Percentiles rank a stretch among this genome's conserved stretches.
Evolutionary conservation across 140 eudicot genomes (phyloP).

Genomic region (Senecio squalidus): DNA sequence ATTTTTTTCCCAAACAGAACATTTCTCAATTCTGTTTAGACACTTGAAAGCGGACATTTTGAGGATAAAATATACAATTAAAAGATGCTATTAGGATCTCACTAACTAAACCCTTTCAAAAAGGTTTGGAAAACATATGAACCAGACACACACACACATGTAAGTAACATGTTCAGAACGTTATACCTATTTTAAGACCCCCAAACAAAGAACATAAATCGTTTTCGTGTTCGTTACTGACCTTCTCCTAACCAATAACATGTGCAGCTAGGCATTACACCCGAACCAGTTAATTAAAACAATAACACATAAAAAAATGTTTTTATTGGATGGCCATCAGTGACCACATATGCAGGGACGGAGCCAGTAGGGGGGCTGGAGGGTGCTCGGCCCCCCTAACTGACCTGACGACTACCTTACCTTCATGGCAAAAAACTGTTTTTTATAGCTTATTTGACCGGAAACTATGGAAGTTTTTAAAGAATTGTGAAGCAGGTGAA

Average conservation of each 20-base stretch:
- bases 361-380: too few species aligned
- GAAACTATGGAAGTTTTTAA: too few species aligned
- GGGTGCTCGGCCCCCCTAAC: too few species aligned
- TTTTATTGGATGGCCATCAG: too few species aligned
- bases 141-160: not conserved
- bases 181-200: not conserved
- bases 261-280: not conserved
- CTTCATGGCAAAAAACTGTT: too few species aligned
- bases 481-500: too few species aligned
- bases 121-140: not conserved
- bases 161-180: too few species aligned
- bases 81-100: not conserved
- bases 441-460: too few species aligned
- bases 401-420: too few species aligned
- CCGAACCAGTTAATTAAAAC: not conserved
- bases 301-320: not conserved
- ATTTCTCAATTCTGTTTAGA: not conserved
- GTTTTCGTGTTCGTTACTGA: not conserved
- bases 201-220: not conserved
- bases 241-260: slow-evolving; percentile 5
- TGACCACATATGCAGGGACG: too few species aligned
- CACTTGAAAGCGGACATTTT: too few species aligned
- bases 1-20: not conserved
- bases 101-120: not conserved
- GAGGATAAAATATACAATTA: too few species aligned